Base-by-base conservation (phyloP, 2,329 filamentous ascomycete genomes). In the Chrysosporium queenslandicum region DNA sequence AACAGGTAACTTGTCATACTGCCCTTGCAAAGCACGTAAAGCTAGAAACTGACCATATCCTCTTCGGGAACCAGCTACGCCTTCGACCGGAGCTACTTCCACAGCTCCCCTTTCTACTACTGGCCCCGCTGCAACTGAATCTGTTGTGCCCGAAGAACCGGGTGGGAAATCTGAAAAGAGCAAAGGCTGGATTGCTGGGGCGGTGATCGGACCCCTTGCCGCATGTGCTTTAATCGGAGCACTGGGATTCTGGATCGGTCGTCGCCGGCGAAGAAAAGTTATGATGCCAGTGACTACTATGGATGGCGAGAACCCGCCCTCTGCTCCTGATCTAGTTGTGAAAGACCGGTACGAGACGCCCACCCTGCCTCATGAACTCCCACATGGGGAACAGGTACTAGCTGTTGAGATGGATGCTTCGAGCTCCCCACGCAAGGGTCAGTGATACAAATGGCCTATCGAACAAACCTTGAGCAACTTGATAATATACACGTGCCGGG, bases 151-250 rank as follows among this genome's bases (percentile, higher is more conserved):
- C 6, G 40, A 51, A 5, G 2, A 23, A 6, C 3, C 34, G 1
- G 3, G 3, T 14, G 5, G 27, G 18, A 20, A 53, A 1, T 34
- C 46, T 2, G 8, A 25, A 2, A 20, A 21, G 20, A 50, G 40
- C n/a, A 54, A 54, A 18, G 21, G 46, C 12, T 54, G 52, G 52
- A 42, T 54, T 36, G 46, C 41, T 4, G 52, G 52, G 14, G 39
- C 47, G 5, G 52, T 54, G 16, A 25, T 54, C 27, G 52, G 46
- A 6, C 32, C 47, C 12, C 18, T 54, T 32, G 34, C 34, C 9
- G 50, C 14, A 12, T 51, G 49, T 30, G 40, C 32, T 12, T 20
- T 51, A 8, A 45, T 51, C 18, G 36, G 46, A 25, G 29, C 32
- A 27, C 20, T 50, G 12, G 39, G 40, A 1, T 51, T 51, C 20